Evolutionary conservation across 2,329 filamentous ascomycete species (phyloP), one percentile per base, ranked within the genome.

Genomic region (Colletotrichum chrysophilum): DNA sequence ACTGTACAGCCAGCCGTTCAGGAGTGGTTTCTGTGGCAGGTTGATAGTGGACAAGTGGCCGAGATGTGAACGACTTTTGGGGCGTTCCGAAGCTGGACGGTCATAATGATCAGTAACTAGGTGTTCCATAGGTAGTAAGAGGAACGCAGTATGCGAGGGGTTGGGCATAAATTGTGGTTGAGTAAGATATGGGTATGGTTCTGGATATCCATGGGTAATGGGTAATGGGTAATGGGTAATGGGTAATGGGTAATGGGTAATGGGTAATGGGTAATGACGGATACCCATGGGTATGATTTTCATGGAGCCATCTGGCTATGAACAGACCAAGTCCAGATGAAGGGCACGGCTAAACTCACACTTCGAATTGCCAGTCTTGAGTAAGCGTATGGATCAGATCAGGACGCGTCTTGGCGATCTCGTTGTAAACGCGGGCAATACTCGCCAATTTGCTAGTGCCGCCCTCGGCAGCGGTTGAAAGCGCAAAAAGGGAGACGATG

Each of bases 381-480:
- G 89, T 83, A 21, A 94, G 82, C 0, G 90, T 92, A 5, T 87
- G 84, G 34, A 94, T 89, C 14, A 93, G 83, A 78, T 93, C 91
- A 0, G 91, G 91, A n/a, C 91, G 83, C 2, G 87, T 90, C n/a
- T 82, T 83, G 0, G 91, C 91, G 3, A 94, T 84, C 79, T 93
- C 88, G 77, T 93, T 93, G 80, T 93, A 93, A 3, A 93, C 89
- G 3, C 85, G 84, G 86, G 89, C 90, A 24, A 87, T 90, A 77
- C 90, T 91, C 0, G 90, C 88, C 13, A 93, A 81, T 71, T 88
- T 89, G 79, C 91, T 93, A 71, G 89, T 85, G 4, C 92, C 92
- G 1, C 92, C 92, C 55, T 83, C 80, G 3, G 84, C 83, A 0
- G 87, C 87, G 0, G 91, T 88, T 13, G 87, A 87, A 26, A 93